Base-by-base conservation (phyloP, 2,329 filamentous ascomycete species). In the Phyllosticta citribraziliensis region DNA sequence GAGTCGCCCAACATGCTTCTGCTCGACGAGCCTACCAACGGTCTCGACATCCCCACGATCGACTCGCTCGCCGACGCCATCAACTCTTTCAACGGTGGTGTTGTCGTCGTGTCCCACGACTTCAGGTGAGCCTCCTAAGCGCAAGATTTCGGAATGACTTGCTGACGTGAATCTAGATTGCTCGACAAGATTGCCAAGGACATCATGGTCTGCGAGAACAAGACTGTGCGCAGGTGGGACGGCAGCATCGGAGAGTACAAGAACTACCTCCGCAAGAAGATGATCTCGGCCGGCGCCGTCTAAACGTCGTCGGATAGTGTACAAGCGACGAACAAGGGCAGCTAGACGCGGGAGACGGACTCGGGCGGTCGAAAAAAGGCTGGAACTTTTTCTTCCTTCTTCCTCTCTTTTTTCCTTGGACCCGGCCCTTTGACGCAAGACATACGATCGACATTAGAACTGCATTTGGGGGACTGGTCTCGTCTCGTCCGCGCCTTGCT, bases 141-240 rank as follows among this genome's bases (percentile, higher is more conserved):
- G 1, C 2, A n/a, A 40, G 17, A 19, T 11, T 3, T 47, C 4
- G 14, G 8, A 54, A 65, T 64, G 58, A 55, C 56, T 52, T 64
- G 64, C 76, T 79, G 70, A 80, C 67, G n/a, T 19, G 27, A 33
- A n/a, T 9, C 56, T 69, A 95, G 93, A 82, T 82, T 99, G 71
- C 86, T 99, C 67, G 94, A 99, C 85, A 97, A 96, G 83, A 97
- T 99, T 75, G 94, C 94, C 69, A 99, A 99, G 84, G 91, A 99
- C 77, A 99, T 99, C 77, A 86, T 99, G 79, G 94, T 99, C 61
- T 99, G 95, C 78, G 94, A 99, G 80, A 91, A 99, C 86, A 91
- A 92, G 84, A 92, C 91, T 14, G 91, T 97, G 69, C 86, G 83
- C 69, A 79, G 85, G 70, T 99, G 94, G 94, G 87, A 93, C 65